A percentile compares a stretch with the other conserved stretches of the same genome.
These are phyloP conservation scores for Pythium biforme DNA, from an alignment of 352 stramenopile genomes.

Conservation along the genomic window DNA sequence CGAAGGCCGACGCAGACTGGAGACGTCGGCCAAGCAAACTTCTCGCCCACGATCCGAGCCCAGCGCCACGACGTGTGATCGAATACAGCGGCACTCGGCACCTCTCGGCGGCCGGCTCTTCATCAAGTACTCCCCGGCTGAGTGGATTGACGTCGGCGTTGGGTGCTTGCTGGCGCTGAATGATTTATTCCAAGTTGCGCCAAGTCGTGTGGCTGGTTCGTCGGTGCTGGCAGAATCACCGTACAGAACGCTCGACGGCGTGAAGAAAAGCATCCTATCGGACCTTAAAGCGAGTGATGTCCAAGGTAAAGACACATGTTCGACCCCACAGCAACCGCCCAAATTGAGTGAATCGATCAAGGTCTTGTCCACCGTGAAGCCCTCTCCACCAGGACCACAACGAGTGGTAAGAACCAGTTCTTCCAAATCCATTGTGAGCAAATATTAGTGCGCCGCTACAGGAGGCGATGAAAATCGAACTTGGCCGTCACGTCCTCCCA, in stretches of 20 bases:
- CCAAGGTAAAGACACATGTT: neutral
- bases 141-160: slow-evolving; percentile 71
- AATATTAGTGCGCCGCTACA: slow-evolving; percentile 9
- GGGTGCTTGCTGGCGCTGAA: slow-evolving; percentile 57
- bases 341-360: neutral
- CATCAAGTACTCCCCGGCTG: slow-evolving; percentile 61
- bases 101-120: slow-evolving; percentile 35
- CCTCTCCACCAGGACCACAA: neutral
- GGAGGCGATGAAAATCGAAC: slow-evolving; percentile 20
- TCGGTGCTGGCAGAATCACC: slow-evolving; percentile 32
- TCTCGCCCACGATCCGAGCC: neutral
- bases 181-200: slow-evolving; percentile 56
- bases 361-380: neutral
- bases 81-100: slow-evolving; percentile 9
- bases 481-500: slow-evolving; percentile 10
- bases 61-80: slow-evolving; percentile 15
- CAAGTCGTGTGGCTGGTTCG: slow-evolving; percentile 3
- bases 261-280: slow-evolving; percentile 48
- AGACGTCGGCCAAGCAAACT: slow-evolving; percentile 24
- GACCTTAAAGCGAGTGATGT: slow-evolving; percentile 35
- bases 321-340: neutral
- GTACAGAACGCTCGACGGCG: slow-evolving; percentile 50
- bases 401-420: neutral
- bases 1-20: slow-evolving; percentile 48
- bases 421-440: slow-evolving; percentile 12